Evolutionary conservation across 495 filamentous ascomycete genomes (phyloP).

Genomic region (Aspergillus carlsbadensis): DNA sequence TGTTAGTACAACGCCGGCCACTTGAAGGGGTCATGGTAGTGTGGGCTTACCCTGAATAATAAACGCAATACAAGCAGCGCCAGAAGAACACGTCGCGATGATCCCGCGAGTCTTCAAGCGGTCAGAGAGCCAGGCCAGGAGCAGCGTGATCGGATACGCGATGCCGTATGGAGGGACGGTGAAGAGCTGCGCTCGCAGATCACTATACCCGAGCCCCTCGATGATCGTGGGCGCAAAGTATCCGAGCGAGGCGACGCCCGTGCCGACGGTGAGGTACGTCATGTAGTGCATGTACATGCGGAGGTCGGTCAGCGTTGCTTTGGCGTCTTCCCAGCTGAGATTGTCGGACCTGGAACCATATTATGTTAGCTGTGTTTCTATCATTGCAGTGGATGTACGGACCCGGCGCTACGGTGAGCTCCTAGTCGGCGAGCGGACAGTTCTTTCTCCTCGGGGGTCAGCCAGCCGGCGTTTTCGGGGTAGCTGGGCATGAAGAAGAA

Average conservation of each 20-base stretch:
- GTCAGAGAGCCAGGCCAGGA: conserved; percentile 62
- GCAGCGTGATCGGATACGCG: conserved; percentile 61
- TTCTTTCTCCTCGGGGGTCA: conserved; percentile 52
- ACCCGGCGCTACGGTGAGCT: background rate
- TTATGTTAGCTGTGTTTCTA: conserved; percentile 15
- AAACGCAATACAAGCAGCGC: background rate
- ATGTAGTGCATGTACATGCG: conserved; percentile 49
- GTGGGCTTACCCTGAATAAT: conserved; percentile 30
- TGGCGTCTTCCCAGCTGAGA: conserved; percentile 57
- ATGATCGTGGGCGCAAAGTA: conserved; percentile 66
- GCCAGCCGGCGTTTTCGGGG: conserved; percentile 56
- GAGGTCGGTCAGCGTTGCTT: conserved; percentile 62
- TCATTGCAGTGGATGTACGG: background rate
- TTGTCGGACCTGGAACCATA: conserved; percentile 51
- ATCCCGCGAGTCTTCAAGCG: conserved; percentile 48
- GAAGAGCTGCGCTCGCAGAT: conserved; percentile 66
- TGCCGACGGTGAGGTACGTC: conserved; percentile 44
- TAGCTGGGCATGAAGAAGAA: conserved; percentile 66
- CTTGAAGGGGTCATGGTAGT: too few species aligned
- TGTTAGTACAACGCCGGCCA: background rate
- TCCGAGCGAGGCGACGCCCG: conserved; percentile 38
- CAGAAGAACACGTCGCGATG: background rate
- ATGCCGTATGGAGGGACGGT: conserved; percentile 74
- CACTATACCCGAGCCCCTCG: conserved; percentile 59
- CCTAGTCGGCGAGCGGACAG: conserved; percentile 21